Conservation (phyloP, 208 protist genomes). For the Jaenimonas drosophilae region DNA sequence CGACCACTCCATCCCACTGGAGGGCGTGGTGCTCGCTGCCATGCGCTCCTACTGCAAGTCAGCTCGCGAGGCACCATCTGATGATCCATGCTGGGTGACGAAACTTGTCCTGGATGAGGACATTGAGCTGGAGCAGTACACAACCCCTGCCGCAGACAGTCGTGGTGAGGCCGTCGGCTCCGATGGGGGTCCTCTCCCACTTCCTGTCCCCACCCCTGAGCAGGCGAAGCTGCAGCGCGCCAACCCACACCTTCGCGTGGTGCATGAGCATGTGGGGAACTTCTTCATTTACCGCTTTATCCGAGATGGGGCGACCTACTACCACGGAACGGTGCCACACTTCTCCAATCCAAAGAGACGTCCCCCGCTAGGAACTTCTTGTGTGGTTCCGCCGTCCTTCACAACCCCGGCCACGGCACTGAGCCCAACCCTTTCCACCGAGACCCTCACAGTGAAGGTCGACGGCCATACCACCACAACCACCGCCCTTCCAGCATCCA, state of each 20-base stretch:
- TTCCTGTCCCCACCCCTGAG: conserved; percentile 13
- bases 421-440: too few species aligned
- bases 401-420: too few species aligned
- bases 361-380: background rate
- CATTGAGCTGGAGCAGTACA: conserved; percentile 6
- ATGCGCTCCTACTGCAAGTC: conserved; percentile 68
- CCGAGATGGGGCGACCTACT: conserved; percentile 52
- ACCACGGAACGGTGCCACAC: conserved; percentile 76
- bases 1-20: conserved; percentile 59
- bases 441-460: too few species aligned
- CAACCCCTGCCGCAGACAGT: too few species aligned
- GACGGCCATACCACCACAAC: background rate
- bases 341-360: conserved; percentile 58
- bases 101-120: conserved; percentile 1
- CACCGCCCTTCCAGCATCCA: background rate
- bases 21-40: conserved; percentile 63
- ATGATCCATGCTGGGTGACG: conserved; percentile 55
- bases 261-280: conserved; percentile 56
- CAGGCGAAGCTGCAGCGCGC: conserved; percentile 8
- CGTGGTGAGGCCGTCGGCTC: too few species aligned
- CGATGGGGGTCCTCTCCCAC: too few species aligned
- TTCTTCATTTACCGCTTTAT: conserved; percentile 77
- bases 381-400: too few species aligned
- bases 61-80: conserved; percentile 45
- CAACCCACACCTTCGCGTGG: conserved; percentile 13